Evolutionary conservation across 495 filamentous ascomycete species (phyloP).

Genomic region (Oidiodendron maius): DNA sequence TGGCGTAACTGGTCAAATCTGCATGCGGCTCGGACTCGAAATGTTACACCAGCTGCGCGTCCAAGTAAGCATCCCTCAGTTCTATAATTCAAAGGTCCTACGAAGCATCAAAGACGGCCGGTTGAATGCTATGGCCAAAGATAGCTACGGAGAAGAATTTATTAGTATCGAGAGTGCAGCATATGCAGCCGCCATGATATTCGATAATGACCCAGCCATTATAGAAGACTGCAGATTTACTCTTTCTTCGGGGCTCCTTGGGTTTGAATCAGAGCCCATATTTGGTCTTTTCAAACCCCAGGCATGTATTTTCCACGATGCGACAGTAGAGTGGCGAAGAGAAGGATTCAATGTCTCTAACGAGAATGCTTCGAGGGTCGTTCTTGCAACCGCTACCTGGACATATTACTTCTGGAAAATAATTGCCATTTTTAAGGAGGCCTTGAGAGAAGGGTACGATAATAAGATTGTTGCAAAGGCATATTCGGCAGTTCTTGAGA

Average conservation of each 20-base stretch:
- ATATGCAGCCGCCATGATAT: background rate
- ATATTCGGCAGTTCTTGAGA: background rate
- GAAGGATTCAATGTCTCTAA: background rate
- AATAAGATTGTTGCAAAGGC: background rate
- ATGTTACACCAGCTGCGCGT: background rate
- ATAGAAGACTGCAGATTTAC: background rate
- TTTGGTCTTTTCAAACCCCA: background rate
- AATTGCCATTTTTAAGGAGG: background rate
- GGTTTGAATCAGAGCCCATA: background rate
- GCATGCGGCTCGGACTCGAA: background rate
- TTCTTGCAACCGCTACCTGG: background rate
- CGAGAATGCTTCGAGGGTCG: background rate
- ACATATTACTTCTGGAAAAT: background rate
- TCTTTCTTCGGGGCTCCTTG: background rate
- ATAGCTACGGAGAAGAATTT: background rate
- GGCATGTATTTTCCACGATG: background rate
- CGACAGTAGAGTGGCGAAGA: background rate
- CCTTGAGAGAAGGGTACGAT: background rate
- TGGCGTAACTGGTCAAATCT: background rate
- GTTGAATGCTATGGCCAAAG: background rate
- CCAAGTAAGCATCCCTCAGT: background rate
- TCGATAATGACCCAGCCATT: background rate
- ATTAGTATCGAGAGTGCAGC: background rate
- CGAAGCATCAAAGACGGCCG: background rate
- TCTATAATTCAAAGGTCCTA: background rate